Base-by-base conservation (phyloP, 345 rosid genomes). In the Eutrema heterophyllum region DNA sequence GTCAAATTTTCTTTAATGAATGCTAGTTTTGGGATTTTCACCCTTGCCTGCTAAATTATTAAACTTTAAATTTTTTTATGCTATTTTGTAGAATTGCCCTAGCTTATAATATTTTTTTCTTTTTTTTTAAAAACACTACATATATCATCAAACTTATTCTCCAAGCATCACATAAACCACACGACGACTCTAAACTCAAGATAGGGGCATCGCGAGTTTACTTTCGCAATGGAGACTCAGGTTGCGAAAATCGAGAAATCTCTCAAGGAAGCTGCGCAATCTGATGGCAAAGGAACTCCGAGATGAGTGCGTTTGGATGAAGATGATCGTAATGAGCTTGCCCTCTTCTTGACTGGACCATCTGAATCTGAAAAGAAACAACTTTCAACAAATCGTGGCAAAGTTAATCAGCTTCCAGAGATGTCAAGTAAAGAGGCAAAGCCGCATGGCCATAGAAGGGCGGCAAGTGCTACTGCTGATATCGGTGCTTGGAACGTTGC, bases 251-350 rank as follows among this genome's bases (percentile, higher is more conserved):
- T 85, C 43, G 85, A 90, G 74, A 69, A 68, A 5, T 84, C 87
- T 2, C 71, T 92, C 24, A 70, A 79, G 55, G 89, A 86, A 72
- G 71, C 86, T 36, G 83, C 80, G 1, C 39, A 41, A 52, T 76
- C 82, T 1, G 90, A 81, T 45, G 90, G 92, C 55, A 79, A 87
- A 64, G 11, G 72, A 27, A 68, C 88, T 0, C 75, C 79, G 6
- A 82, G 89, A 56, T 87, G 96, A 96, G 88, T 88, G 68, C 82
- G 67, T 29, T 81, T 90, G 66, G 93, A 93, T 40, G 93, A 88
- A 75, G 85, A 86, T 36, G 98, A 93, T 84, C 65, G 90, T 74
- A 71, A 88, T 68, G 98, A 93, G 79, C 89, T 93, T 68, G 90
- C 93, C 0, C 80, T 84, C 57, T 93, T 93, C 81, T 85, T 93